Evolutionary conservation across 805 yeast genomes (phyloP).

Genomic region (Cyberlindnera lachancei): DNA sequence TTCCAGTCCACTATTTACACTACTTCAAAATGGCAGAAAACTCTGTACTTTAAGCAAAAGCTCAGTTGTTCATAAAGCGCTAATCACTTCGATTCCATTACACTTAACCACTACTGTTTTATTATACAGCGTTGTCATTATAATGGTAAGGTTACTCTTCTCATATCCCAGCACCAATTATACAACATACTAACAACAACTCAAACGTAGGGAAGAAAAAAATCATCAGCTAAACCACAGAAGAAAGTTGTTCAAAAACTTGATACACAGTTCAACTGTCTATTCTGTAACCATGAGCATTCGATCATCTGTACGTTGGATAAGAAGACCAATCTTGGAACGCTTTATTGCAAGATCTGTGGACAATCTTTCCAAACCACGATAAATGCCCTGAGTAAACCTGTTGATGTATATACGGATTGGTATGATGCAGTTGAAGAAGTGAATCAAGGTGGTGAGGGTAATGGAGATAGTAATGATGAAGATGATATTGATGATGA

Average conservation of each 20-base stretch:
- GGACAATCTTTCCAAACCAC: slow-evolving; percentile 90
- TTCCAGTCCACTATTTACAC: no score
- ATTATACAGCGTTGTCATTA: no score
- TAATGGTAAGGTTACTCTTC: no score
- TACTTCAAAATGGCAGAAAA: no score
- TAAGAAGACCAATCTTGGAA: slow-evolving; percentile 78
- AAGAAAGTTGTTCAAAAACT: slow-evolving; percentile 71
- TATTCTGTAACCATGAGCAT: slow-evolving; percentile 93
- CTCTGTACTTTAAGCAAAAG: no score
- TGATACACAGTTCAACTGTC: slow-evolving; percentile 80
- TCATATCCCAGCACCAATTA: no score
- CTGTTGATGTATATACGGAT: slow-evolving; percentile 91
- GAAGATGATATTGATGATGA: slow-evolving; percentile 10
- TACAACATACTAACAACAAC: no score
- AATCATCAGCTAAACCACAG: slow-evolving; percentile 74
- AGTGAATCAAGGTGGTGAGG: slow-evolving; percentile 31
- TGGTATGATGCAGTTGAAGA: slow-evolving; percentile 97
- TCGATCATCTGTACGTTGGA: slow-evolving; percentile 85
- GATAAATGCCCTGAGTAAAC: slow-evolving; percentile 69
- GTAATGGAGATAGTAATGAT: slow-evolving; percentile 28
- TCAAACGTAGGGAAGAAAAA: slow-evolving; percentile 70
- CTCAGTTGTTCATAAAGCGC: no score
- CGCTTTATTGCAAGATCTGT: slow-evolving; percentile 83
- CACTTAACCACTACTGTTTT: no score
- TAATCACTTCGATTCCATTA: no score